These are phyloP conservation scores for Stephanodiscus triporus DNA, from an alignment of 108 stramenopile species.

Conservation along the genomic window DNA sequence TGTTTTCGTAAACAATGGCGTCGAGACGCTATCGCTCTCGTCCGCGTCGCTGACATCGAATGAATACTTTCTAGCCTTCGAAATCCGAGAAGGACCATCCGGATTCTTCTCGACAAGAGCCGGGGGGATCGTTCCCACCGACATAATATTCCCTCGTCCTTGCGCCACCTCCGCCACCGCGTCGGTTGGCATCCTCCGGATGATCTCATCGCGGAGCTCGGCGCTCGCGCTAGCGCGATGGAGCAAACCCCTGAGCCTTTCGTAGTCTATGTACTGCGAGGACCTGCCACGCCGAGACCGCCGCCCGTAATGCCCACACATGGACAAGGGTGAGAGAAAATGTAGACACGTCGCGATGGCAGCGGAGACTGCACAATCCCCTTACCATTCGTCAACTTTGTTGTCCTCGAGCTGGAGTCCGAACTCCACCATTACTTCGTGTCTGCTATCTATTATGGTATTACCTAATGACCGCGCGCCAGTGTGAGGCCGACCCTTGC, in stretches of 20 bases:
- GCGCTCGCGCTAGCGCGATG: slow-evolving; percentile 39
- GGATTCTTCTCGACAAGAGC: no score
- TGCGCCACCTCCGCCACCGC: slow-evolving; percentile 43
- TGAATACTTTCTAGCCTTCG: no score
- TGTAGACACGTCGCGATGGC: not conserved
- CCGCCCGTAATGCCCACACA: not conserved
- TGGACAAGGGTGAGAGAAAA: not conserved
- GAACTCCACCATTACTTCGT: slow-evolving; percentile 74
- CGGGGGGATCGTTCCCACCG: no score
- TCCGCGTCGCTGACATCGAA: no score
- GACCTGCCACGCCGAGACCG: not conserved
- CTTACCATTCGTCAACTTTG: slow-evolving; percentile 78
- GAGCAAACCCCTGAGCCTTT: slow-evolving; percentile 38
- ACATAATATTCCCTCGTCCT: slow-evolving; percentile 1
- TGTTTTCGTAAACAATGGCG: slow-evolving; percentile 2
- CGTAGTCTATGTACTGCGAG: slow-evolving; percentile 78
- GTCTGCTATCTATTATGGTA: no score
- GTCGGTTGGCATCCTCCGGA: slow-evolving; percentile 39
- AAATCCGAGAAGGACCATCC: no score
- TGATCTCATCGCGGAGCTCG: slow-evolving; percentile 51
- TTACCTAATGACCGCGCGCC: no score
- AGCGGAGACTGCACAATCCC: no score
- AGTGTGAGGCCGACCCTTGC: no score
- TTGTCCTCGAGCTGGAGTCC: slow-evolving; percentile 90
- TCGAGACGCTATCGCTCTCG: not conserved